Percentiles rank a stretch among this genome's conserved stretches.
Evolutionary conservation across 2,329 filamentous ascomycete species (phyloP).

Genomic region (Didymella arachidicola): DNA sequence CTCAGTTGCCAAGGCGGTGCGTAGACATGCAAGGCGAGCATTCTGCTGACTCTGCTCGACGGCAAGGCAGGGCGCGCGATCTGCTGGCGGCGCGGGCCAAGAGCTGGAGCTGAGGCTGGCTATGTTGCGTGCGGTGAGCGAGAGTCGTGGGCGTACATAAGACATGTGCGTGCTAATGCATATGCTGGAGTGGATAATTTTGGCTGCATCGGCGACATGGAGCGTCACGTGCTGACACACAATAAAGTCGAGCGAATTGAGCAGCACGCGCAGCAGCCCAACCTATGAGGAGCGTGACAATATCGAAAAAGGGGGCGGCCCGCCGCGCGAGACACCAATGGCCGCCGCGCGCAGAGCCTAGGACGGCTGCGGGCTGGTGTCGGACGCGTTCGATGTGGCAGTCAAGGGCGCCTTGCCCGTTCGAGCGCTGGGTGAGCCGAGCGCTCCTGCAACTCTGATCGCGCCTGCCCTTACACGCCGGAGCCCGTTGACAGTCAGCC

Average conservation of each 20-base stretch:
- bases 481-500: conserved; percentile 37
- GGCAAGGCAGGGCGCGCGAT: conserved; percentile 8
- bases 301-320: conserved; percentile 37
- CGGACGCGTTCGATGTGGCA: conserved; percentile 20
- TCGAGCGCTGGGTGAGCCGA: conserved; percentile 27
- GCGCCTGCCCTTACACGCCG: conserved; percentile 36
- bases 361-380: conserved; percentile 7
- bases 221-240: conserved; percentile 32
- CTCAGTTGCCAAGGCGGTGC: conserved; percentile 3
- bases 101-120: conserved; percentile 21
- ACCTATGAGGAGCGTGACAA: conserved; percentile 30
- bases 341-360: conserved; percentile 12
- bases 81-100: conserved; percentile 12
- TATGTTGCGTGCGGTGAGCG: conserved; percentile 26
- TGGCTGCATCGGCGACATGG: conserved; percentile 27
- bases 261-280: conserved; percentile 21
- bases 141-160: conserved; percentile 34
- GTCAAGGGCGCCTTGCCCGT: conserved; percentile 5
- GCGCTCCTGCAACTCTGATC: conserved; percentile 30
- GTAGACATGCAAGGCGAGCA: conserved; percentile 13
- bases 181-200: conserved; percentile 22
- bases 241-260: conserved; percentile 16
- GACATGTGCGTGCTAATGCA: conserved; percentile 37
- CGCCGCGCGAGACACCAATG: conserved; percentile 31
- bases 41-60: conserved; percentile 3